These are phyloP conservation scores for Candida yuanshanica DNA, from an alignment of 805 yeast genomes.

Conservation along the genomic window DNA sequence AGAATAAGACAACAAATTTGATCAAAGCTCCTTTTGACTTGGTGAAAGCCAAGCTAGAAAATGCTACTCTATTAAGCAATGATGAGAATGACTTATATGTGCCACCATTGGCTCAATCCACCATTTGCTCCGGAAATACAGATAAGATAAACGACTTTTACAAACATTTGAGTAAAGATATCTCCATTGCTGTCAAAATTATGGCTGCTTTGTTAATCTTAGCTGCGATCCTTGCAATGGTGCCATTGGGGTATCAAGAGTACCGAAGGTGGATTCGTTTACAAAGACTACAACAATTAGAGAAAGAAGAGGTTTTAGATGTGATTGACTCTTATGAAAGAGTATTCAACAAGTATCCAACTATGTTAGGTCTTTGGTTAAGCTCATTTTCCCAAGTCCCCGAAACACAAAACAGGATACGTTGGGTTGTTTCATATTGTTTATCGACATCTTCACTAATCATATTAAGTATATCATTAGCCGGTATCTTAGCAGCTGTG, in stretches of 20 bases:
- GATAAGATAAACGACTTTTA: constrained; percentile 36
- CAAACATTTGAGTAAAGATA: constrained; percentile 21
- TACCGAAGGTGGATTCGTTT: constrained; percentile 43
- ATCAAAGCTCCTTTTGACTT: constrained; percentile 56
- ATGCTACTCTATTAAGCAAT: constrained; percentile 19
- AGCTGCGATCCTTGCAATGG: constrained; percentile 35
- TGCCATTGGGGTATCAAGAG: constrained; percentile 42
- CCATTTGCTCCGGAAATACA: constrained; percentile 36
- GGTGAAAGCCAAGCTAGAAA: constrained; percentile 36
- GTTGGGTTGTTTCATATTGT: constrained; percentile 38
- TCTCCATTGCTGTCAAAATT: constrained; percentile 33
- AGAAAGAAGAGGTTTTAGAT: constrained; percentile 8
- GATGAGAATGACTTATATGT: constrained; percentile 29
- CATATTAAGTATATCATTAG: constrained; percentile 46
- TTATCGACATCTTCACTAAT: constrained; percentile 46
- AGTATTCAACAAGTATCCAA: constrained; percentile 20
- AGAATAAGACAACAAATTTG: constrained; percentile 48
- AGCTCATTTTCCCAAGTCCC: constrained; percentile 5
- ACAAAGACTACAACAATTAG: constrained; percentile 25
- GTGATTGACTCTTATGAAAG: constrained; percentile 20
- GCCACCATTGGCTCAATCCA: constrained; percentile 30
- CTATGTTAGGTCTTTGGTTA: constrained; percentile 14
- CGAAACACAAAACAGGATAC: constrained; percentile 20
- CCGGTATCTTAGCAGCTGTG: constrained; percentile 49
- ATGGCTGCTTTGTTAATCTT: constrained; percentile 35